Evolutionary conservation across 2,329 filamentous ascomycete genomes (phyloP).

Genomic region (Colletotrichum coccodes): DNA sequence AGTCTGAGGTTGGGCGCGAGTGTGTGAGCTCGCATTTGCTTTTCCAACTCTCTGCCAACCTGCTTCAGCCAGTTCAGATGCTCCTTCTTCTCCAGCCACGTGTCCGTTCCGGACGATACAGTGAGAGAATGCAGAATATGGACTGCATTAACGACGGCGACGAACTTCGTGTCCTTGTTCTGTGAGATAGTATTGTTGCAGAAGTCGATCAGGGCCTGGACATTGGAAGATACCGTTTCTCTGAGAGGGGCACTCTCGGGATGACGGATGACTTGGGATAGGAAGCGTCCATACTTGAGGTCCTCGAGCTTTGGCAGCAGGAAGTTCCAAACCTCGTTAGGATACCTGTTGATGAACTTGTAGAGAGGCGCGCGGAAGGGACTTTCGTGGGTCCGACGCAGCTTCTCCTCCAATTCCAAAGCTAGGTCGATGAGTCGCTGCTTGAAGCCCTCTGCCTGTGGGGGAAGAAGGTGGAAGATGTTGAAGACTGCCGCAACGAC

Average conservation of each 20-base stretch:
- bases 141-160: constrained; percentile 86
- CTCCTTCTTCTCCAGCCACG: constrained; percentile 78
- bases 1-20: constrained; percentile 80
- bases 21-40: constrained; percentile 74
- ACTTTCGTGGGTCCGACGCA: constrained; percentile 88
- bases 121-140: constrained; percentile 85
- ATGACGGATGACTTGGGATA: constrained; percentile 86
- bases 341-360: constrained; percentile 93
- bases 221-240: constrained; percentile 77
- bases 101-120: constrained; percentile 69
- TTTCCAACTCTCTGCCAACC: constrained; percentile 82
- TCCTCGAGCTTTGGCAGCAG: constrained; percentile 85
- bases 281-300: constrained; percentile 87
- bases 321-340: constrained; percentile 85
- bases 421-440: constrained; percentile 89
- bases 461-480: constrained; percentile 94
- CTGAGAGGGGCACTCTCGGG: constrained; percentile 79
- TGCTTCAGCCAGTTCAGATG: constrained; percentile 68
- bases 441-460: constrained; percentile 90
- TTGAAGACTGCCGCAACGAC: constrained; percentile 95
- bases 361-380: constrained; percentile 92
- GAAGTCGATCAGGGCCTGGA: constrained; percentile 76
- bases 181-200: constrained; percentile 72
- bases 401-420: constrained; percentile 85
- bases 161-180: constrained; percentile 74